Percentiles rank a stretch among this genome's conserved stretches.
Conservation (phyloP, 2,329 filamentous ascomycete genomes). For the Neocatenulostroma microsporum region DNA sequence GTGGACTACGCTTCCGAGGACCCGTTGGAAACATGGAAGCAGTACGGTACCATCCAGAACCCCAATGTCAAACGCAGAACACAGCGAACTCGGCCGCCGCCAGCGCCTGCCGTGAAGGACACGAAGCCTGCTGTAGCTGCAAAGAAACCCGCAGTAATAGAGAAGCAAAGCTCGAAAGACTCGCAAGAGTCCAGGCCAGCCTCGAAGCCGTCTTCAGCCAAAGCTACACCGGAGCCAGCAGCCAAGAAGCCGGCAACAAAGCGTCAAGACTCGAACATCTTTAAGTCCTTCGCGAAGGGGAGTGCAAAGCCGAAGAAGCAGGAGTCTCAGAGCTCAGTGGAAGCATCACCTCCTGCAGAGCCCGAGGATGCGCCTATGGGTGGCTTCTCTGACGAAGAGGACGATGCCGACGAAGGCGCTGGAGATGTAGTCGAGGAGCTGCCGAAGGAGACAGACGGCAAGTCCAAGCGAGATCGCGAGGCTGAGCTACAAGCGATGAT, state of each 20-base stretch:
- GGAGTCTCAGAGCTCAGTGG: conserved; percentile 31
- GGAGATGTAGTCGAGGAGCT: conserved; percentile 50
- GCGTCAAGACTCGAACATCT: conserved; percentile 55
- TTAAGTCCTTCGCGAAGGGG: conserved; percentile 68
- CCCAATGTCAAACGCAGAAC: conserved; percentile 54
- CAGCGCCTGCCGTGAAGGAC: conserved; percentile 23
- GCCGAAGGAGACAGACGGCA: conserved; percentile 23
- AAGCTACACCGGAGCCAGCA: conserved; percentile 25
- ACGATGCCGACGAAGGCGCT: conserved; percentile 43
- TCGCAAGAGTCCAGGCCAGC: conserved; percentile 10
- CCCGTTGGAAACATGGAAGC: conserved; percentile 49
- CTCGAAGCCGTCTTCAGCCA: conserved; percentile 17
- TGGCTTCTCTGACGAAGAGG: conserved; percentile 43
- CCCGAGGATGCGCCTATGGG: conserved; percentile 25
- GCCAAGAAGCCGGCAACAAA: conserved; percentile 43
- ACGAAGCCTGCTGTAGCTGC: conserved; percentile 12
- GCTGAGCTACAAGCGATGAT: conserved; percentile 66
- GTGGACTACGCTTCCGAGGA: conserved; percentile 52
- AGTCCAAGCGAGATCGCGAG: conserved; percentile 54
- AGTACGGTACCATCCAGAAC: conserved; percentile 70
- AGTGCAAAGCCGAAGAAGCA: conserved; percentile 48
- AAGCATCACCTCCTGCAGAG: conserved; percentile 29
- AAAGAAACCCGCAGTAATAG: conserved; percentile 18
- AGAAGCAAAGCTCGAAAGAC: conserved; percentile 14
- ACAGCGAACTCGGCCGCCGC: conserved; percentile 30